These are phyloP conservation scores for Kwoniella sp. DNA, from an alignment of 768 basidiomycete genomes.

Conservation along the genomic window DNA sequence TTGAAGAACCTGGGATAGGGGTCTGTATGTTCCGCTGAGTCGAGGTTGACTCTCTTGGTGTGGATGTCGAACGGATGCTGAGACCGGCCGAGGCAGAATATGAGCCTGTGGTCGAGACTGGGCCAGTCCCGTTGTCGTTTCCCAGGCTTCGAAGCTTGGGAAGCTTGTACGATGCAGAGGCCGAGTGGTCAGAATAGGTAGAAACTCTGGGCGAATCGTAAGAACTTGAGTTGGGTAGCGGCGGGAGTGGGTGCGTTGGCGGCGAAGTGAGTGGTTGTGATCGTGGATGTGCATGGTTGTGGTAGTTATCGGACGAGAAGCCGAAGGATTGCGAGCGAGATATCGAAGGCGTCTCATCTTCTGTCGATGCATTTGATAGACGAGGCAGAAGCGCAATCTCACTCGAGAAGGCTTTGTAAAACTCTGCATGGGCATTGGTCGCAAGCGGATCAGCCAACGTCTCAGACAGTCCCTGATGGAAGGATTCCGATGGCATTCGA, in stretches of 20 bases:
- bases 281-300: background rate
- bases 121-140: background rate
- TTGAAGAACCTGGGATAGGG: background rate
- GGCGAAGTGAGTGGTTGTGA: constrained; percentile 7
- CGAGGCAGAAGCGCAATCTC: constrained; percentile 36
- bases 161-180: constrained; percentile 20
- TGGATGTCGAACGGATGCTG: background rate
- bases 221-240: background rate
- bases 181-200: constrained; percentile 2
- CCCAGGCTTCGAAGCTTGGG: constrained; percentile 33
- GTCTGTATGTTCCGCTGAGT: background rate
- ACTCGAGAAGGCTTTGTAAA: constrained; percentile 38
- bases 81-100: constrained; percentile 6
- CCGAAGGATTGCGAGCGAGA: background rate
- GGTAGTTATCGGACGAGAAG: background rate
- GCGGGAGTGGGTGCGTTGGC: constrained; percentile 9
- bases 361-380: constrained; percentile 6
- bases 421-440: constrained; percentile 29
- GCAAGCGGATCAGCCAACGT: constrained; percentile 3
- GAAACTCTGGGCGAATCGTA: constrained; percentile 15
- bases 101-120: background rate
- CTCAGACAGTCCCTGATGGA: background rate
- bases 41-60: constrained; percentile 10
- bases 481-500: background rate
- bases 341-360: background rate